A percentile compares a stretch with the other conserved stretches of the same genome.
These are phyloP conservation scores for Alnus rubra DNA, from an alignment of 306 rosid genomes.

Conservation along the genomic window DNA sequence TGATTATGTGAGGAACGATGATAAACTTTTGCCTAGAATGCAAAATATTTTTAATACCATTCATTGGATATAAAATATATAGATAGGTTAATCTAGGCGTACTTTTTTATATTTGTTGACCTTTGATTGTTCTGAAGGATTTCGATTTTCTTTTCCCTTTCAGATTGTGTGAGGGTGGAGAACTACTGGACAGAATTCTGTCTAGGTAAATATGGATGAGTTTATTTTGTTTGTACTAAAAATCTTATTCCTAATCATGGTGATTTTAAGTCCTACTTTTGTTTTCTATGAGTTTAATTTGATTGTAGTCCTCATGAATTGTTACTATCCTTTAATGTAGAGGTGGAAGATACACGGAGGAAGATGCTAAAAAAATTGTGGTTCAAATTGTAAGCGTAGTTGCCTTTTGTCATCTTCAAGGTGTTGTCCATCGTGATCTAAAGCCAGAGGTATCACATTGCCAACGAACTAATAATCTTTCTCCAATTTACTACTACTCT, in stretches of 20 bases:
- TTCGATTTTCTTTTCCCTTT: constrained; percentile 23
- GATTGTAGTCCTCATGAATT: constrained; percentile 25
- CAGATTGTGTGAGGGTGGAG: constrained; percentile 99
- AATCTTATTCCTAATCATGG: background rate
- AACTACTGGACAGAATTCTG: constrained; percentile 87
- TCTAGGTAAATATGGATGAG: constrained; percentile 62
- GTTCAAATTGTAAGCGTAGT: constrained; percentile 81
- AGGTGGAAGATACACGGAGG: constrained; percentile 95
- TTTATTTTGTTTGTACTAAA: constrained; percentile 27
- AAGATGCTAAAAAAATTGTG: constrained; percentile 84
- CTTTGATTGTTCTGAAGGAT: constrained; percentile 24
- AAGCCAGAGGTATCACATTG: constrained; percentile 82
- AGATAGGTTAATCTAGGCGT: background rate
- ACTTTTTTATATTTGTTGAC: constrained; percentile 11
- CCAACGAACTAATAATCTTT: constrained; percentile 11
- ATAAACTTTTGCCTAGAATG: background rate
- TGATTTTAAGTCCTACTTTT: constrained; percentile 15
- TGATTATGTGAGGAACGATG: constrained; percentile 7
- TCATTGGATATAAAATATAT: background rate
- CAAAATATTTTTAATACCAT: background rate
- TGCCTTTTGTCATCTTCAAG: constrained; percentile 91
- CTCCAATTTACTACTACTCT: background rate
- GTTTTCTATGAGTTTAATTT: constrained; percentile 29
- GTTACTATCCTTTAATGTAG: constrained; percentile 40
- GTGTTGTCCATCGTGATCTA: constrained; percentile 93